Conservation (phyloP, 768 basidiomycete genomes). For the Collybiopsis confluens region DNA sequence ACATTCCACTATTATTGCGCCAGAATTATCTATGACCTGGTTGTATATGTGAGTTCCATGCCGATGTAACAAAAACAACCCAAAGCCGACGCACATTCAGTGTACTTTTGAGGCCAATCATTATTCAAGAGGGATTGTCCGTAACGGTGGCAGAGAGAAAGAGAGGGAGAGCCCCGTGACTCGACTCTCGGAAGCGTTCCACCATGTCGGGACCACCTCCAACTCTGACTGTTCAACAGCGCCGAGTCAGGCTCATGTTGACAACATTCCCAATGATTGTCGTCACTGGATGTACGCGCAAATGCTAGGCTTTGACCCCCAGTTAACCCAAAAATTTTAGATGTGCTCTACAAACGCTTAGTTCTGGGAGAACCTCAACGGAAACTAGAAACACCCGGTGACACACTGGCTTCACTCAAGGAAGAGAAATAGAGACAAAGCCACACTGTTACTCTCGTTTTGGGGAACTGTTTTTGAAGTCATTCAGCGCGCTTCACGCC, state of each 20-base stretch:
- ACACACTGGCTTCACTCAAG: background rate
- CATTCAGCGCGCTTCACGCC: too few relatives aligned
- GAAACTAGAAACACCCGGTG: background rate
- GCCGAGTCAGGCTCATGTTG: constrained; percentile 4
- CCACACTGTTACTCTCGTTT: too few relatives aligned
- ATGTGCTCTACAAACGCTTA: constrained; percentile 6
- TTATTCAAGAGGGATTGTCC: constrained; percentile 29
- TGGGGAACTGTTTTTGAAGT: too few relatives aligned
- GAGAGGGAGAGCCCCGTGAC: background rate
- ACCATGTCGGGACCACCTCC: background rate
- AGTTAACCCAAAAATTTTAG: background rate
- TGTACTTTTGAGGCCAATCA: constrained; percentile 94
- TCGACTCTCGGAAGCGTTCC: background rate
- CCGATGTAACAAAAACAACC: background rate
- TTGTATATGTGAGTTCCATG: too few relatives aligned
- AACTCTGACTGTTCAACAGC: constrained; percentile 1
- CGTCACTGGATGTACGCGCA: constrained; percentile 3
- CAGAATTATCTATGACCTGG: constrained; percentile 97
- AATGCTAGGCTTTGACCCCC: background rate
- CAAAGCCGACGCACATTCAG: constrained; percentile 59
- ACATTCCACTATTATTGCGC: constrained; percentile 90
- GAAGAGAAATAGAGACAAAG: too few relatives aligned
- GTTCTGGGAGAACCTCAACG: background rate
- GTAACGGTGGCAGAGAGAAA: background rate
- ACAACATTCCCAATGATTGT: constrained; percentile 8